A percentile compares a stretch with the other conserved stretches of the same genome.
Conservation (phyloP, 2,329 filamentous ascomycete species). For the Chaetomium olivaceum region DNA sequence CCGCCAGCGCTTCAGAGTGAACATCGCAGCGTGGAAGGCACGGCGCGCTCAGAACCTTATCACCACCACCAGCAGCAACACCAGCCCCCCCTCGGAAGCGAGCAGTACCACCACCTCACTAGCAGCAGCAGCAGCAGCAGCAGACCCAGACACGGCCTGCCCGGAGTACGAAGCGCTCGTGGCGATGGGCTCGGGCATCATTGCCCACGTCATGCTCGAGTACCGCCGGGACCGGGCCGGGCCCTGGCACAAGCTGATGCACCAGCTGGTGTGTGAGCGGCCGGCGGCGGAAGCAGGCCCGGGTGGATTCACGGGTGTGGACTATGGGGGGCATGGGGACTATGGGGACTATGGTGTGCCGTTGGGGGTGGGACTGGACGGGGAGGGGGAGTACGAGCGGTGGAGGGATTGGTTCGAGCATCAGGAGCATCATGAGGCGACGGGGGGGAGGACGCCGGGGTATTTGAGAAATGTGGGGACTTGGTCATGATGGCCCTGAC, state of each 20-base stretch:
- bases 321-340: too few species aligned
- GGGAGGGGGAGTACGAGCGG: not conserved
- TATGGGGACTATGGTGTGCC: too few species aligned
- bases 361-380: not conserved
- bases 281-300: not conserved
- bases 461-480: slow-evolving; percentile 4
- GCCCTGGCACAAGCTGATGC: slow-evolving; percentile 13
- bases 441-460: not conserved
- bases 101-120: not conserved
- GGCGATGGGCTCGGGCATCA: slow-evolving; percentile 8
- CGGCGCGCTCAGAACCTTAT: not conserved
- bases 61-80: not conserved
- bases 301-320: not conserved
- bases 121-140: not conserved
- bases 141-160: not conserved
- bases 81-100: not conserved
- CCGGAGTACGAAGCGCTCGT: slow-evolving; percentile 4
- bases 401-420: slow-evolving; percentile 15
- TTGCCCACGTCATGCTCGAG: slow-evolving; percentile 12
- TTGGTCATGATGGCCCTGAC: not conserved
- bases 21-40: slow-evolving; percentile 5
- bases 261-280: slow-evolving; percentile 8
- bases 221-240: slow-evolving; percentile 4
- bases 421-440: slow-evolving; percentile 9
- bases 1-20: not conserved